Percentiles rank a stretch among this genome's conserved stretches.
Evolutionary conservation across 768 basidiomycete genomes (phyloP).

Genomic region (Leccinum pellstonianum): DNA sequence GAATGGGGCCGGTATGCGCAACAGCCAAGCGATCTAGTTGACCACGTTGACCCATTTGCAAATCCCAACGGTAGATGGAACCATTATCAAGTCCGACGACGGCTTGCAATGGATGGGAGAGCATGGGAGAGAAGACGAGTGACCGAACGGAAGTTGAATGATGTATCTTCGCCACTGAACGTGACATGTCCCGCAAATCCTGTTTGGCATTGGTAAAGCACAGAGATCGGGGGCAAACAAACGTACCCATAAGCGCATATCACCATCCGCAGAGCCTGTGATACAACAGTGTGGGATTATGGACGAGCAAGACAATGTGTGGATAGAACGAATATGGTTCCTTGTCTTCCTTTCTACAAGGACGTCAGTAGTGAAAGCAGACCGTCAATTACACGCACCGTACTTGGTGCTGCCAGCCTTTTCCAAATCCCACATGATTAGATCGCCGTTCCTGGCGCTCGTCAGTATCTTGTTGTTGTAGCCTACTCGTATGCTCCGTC

Average conservation of each 20-base stretch:
- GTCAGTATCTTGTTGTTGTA: conserved; percentile 78
- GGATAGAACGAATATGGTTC: conserved; percentile 71
- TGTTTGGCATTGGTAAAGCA: conserved; percentile 25
- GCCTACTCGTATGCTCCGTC: conserved; percentile 37
- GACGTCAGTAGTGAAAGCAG: conserved; percentile 14
- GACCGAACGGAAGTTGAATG: conserved; percentile 69
- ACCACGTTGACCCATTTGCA: conserved; percentile 74
- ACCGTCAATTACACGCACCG: conserved; percentile 43
- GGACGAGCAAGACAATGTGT: conserved; percentile 66
- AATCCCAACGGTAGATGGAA: conserved; percentile 75
- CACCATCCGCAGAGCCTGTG: conserved; percentile 78
- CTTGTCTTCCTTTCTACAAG: conserved; percentile 62
- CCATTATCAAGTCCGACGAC: conserved; percentile 70
- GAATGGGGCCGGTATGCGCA: conserved; percentile 71
- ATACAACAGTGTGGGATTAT: conserved; percentile 69
- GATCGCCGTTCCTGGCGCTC: conserved; percentile 76
- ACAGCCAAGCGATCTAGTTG: conserved; percentile 69
- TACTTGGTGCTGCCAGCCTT: conserved; percentile 66
- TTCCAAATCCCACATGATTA: conserved; percentile 81
- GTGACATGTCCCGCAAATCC: conserved; percentile 73
- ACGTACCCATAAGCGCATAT: conserved; percentile 77
- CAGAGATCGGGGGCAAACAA: neutral
- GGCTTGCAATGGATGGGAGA: conserved; percentile 65
- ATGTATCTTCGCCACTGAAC: conserved; percentile 67
- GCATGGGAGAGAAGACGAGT: conserved; percentile 67